Evolutionary conservation across 2,329 filamentous ascomycete genomes (phyloP).

Genomic region (Trichoderma pleuroti): DNA sequence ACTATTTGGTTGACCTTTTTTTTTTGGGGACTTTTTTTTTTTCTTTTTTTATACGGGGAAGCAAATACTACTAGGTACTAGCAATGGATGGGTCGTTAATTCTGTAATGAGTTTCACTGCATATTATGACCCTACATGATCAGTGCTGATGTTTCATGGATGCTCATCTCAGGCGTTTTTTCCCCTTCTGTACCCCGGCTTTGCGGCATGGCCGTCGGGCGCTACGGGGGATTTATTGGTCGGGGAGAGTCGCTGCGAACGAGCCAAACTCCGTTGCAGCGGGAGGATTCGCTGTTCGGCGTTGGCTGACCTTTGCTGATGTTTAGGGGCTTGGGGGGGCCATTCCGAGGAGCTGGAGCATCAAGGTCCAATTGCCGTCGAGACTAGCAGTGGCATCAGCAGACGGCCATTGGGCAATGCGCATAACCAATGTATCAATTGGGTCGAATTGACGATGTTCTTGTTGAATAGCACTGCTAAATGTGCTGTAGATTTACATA

Average conservation of each 20-base stretch:
- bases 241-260: background rate
- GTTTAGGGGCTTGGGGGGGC: background rate
- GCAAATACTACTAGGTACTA: accelerated
- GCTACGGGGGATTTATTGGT: background rate
- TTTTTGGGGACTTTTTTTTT: background rate
- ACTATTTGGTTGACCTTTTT: background rate
- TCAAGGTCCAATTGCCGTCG: background rate
- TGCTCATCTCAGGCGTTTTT: background rate
- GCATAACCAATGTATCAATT: background rate
- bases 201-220: conserved; percentile 1
- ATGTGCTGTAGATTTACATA: background rate
- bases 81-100: background rate
- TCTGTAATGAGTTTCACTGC: background rate
- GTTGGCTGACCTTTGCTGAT: background rate
- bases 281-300: conserved; percentile 3
- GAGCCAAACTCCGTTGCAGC: background rate
- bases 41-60: background rate
- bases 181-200: background rate
- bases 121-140: background rate
- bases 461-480: background rate
- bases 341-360: background rate
- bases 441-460: background rate
- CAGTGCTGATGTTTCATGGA: background rate
- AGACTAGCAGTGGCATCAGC: background rate
- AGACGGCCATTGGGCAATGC: background rate